Conservation (phyloP, 2,329 filamentous ascomycete species). For the Leptographium procerum region DNA sequence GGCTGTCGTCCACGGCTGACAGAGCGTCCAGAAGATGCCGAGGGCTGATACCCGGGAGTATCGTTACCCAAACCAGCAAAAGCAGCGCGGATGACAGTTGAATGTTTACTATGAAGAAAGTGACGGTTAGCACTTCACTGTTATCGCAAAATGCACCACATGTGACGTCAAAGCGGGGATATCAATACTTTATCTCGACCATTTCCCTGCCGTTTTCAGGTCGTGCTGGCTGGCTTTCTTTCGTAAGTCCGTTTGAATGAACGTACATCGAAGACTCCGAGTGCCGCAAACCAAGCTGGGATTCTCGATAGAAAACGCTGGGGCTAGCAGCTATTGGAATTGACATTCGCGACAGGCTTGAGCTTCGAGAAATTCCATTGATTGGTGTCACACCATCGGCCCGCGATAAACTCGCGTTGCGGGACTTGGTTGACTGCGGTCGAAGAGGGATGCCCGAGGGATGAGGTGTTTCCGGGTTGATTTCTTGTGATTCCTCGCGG, state of each 20-base stretch:
- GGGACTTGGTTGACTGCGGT: slow-evolving; percentile 23
- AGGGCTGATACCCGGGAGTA: not conserved
- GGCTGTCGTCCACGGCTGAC: slow-evolving; percentile 11
- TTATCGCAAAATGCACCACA: not conserved
- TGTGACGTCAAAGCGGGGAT: not conserved
- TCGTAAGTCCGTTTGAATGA: not conserved
- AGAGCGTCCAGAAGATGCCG: not conserved
- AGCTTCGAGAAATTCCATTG: not conserved
- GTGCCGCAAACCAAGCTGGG: not conserved
- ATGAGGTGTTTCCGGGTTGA: not conserved
- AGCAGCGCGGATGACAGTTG: not conserved
- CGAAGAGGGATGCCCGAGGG: slow-evolving; percentile 5
- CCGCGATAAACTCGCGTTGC: slow-evolving; percentile 21
- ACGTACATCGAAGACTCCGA: slow-evolving; percentile 2
- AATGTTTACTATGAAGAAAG: no score
- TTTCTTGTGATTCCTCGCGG: not conserved
- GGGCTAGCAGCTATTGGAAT: slow-evolving; percentile 19
- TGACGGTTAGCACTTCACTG: not conserved
- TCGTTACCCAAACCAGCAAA: not conserved
- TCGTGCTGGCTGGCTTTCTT: not conserved
- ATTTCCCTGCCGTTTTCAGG: not conserved
- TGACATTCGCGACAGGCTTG: slow-evolving; percentile 4
- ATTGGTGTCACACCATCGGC: not conserved
- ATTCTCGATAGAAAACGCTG: slow-evolving; percentile 12
- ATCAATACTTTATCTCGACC: not conserved